phyloP scores from a whole-genome alignment of 2,329 filamentous ascomycete species.

The Fusarium ambrosium region DNA sequence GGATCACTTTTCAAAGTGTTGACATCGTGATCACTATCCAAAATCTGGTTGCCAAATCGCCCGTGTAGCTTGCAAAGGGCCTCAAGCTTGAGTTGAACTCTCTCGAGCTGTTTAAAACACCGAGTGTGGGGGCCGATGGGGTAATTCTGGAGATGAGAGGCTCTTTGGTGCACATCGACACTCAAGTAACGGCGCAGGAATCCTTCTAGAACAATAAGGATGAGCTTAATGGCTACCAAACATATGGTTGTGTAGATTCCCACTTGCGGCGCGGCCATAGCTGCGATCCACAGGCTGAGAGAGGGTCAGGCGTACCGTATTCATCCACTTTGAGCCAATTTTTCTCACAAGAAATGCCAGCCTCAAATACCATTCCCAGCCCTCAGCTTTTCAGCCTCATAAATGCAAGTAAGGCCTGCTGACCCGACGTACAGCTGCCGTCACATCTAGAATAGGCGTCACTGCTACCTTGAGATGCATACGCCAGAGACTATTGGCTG shows the following conservation, averaged over 20 bases:
- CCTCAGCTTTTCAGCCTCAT: not conserved
- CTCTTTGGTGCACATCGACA: not conserved
- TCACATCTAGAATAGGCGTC: not conserved
- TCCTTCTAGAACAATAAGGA: not conserved
- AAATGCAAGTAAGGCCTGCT: not conserved
- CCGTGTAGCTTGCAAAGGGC: not conserved
- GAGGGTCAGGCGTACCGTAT: too few species aligned
- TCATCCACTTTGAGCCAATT: not conserved
- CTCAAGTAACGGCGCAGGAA: not conserved
- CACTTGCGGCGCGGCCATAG: not conserved
- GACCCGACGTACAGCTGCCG: not conserved
- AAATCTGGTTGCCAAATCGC: not conserved
- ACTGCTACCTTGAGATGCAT: not conserved
- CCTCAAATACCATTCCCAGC: not conserved
- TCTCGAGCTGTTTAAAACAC: not conserved
- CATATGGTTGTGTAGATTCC: not conserved
- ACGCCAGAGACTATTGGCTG: not conserved
- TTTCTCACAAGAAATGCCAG: not conserved
- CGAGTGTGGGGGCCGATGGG: not conserved
- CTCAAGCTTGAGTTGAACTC: not conserved
- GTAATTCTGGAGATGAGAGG: not conserved
- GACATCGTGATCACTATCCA: not conserved
- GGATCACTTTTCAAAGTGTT: not conserved
- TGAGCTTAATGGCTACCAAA: not conserved
- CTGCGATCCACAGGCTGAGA: not conserved